A percentile compares a stretch with the other conserved stretches of the same genome.
Evolutionary conservation across 2,329 filamentous ascomycete species (phyloP).

Genomic region (Penicillium sp.): DNA sequence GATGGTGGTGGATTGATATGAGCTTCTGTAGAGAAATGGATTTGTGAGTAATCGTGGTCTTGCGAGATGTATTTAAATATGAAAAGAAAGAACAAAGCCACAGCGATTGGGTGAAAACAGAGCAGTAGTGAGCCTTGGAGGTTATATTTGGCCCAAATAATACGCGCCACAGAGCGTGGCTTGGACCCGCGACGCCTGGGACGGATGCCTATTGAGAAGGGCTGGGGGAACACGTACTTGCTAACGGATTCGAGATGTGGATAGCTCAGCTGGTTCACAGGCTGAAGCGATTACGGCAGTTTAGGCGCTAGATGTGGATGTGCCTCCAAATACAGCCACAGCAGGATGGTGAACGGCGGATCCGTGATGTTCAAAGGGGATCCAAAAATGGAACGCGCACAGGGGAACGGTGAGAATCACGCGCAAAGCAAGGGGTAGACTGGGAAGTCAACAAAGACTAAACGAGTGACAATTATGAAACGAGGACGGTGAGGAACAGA

Average conservation of each 20-base stretch:
- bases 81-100: neutral
- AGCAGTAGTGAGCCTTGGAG: neutral
- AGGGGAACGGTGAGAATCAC: neutral
- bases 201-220: neutral
- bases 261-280: neutral
- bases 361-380: neutral
- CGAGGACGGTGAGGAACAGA: neutral
- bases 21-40: neutral
- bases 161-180: slow-evolving; percentile 3
- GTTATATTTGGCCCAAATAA: neutral
- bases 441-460: slow-evolving; percentile 5
- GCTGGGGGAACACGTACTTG: slow-evolving; percentile 5
- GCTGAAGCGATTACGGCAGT: neutral
- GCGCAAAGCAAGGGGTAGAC: slow-evolving; percentile 4
- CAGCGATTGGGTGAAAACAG: neutral
- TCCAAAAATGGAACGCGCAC: neutral
- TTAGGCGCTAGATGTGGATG: neutral
- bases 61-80: neutral
- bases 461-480: slow-evolving; percentile 1
- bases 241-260: neutral
- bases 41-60: neutral
- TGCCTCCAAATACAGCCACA: slow-evolving; percentile 5
- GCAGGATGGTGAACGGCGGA: neutral
- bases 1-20: neutral
- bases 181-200: neutral